phyloP scores from a whole-genome alignment of 2,329 filamentous ascomycete species.

The Microdochium paspali region DNA sequence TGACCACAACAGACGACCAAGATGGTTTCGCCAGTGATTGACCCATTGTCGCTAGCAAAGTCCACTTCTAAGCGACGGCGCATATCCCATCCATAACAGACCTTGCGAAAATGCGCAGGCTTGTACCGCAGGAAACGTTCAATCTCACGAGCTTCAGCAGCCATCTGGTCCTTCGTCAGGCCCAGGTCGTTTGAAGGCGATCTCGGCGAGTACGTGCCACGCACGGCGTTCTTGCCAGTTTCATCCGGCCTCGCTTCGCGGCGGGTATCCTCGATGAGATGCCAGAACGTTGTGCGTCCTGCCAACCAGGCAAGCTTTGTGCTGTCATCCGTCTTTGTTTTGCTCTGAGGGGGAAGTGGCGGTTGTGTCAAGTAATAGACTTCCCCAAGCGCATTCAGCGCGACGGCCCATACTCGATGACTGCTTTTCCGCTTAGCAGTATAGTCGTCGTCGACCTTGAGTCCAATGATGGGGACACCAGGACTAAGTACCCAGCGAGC shows the following conservation, averaged over 20 bases:
- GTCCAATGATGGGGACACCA: constrained; percentile 80
- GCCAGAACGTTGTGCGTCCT: constrained; percentile 73
- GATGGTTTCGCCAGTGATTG: constrained; percentile 66
- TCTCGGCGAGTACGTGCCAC: constrained; percentile 71
- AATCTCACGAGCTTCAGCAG: constrained; percentile 72
- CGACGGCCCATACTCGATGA: constrained; percentile 78
- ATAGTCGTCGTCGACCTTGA: constrained; percentile 78
- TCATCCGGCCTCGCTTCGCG: constrained; percentile 65
- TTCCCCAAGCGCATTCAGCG: constrained; percentile 89
- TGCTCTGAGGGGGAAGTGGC: constrained; percentile 45
- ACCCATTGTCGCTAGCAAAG: constrained; percentile 73
- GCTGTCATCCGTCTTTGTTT: constrained; percentile 40
- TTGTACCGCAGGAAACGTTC: constrained; percentile 64
- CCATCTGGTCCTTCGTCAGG: constrained; percentile 59
- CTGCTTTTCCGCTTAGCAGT: constrained; percentile 59
- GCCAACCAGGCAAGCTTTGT: constrained; percentile 69
- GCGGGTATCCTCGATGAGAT: constrained; percentile 67
- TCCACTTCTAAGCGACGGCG: constrained; percentile 75
- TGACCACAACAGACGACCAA: constrained; percentile 66
- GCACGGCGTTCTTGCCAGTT: constrained; percentile 55
- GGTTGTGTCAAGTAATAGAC: constrained; percentile 73
- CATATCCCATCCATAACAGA: constrained; percentile 90
- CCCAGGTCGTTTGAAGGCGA: constrained; percentile 68
- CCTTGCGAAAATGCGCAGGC: constrained; percentile 68
- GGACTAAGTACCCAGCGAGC: constrained; percentile 86